These are phyloP conservation scores for Talaromyces trachyspermus DNA, from an alignment of 495 filamentous ascomycete genomes.

Conservation along the genomic window DNA sequence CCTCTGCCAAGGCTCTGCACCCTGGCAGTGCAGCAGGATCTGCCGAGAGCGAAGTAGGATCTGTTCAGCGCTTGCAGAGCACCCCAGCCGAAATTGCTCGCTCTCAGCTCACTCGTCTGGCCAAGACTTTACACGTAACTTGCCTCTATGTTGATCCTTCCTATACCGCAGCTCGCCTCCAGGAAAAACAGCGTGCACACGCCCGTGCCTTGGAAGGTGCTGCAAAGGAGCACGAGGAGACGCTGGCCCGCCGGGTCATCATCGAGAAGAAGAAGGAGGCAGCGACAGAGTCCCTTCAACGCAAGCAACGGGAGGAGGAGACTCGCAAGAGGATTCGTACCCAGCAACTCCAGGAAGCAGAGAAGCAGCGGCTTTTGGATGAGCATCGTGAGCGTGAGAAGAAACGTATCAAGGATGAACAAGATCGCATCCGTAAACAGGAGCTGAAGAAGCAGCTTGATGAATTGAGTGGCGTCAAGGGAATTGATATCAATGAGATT, in stretches of 20 bases:
- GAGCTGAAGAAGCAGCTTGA: slow-evolving; percentile 94
- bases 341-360: slow-evolving; percentile 79
- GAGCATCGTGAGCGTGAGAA: slow-evolving; percentile 87
- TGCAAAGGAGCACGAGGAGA: slow-evolving; percentile 86
- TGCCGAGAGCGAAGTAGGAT: slow-evolving; percentile 75
- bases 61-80: slow-evolving; percentile 91
- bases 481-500: slow-evolving; percentile 67
- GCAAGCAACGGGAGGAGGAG: slow-evolving; percentile 87
- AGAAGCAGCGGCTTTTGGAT: slow-evolving; percentile 76
- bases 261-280: slow-evolving; percentile 97
- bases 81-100: slow-evolving; percentile 97
- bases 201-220: slow-evolving; percentile 76
- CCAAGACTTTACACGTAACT: slow-evolving; percentile 84
- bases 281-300: slow-evolving; percentile 73
- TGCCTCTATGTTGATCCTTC: slow-evolving; percentile 91
- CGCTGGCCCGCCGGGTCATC: slow-evolving; percentile 74
- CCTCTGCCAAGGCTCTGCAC: slow-evolving; percentile 88
- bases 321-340: slow-evolving; percentile 73
- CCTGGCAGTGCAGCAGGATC: slow-evolving; percentile 79
- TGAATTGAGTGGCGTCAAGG: slow-evolving; percentile 74
- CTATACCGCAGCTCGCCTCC: slow-evolving; percentile 69
- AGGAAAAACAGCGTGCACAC: slow-evolving; percentile 73
- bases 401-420: slow-evolving; percentile 81
- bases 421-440: slow-evolving; percentile 83
- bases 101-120: slow-evolving; percentile 83